phyloP scores from a whole-genome alignment of 192 early-diverging fungal species.

The Coemansia aciculifera region DNA sequence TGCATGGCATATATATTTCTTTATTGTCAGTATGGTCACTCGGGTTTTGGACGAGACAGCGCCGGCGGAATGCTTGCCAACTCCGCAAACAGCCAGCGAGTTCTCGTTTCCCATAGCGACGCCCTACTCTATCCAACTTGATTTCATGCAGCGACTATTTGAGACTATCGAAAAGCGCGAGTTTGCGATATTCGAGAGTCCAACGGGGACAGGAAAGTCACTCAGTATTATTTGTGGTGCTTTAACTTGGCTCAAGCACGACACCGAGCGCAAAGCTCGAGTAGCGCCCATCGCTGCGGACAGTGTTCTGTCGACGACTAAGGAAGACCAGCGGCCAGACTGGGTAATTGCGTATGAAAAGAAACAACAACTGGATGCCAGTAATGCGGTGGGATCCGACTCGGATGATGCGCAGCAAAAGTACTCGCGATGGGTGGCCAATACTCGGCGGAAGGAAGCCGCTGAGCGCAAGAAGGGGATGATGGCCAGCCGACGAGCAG shows the following conservation, averaged over 20 bases:
- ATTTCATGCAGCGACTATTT: constrained; percentile 79
- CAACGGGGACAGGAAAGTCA: constrained; percentile 94
- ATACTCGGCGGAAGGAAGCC: constrained; percentile 26
- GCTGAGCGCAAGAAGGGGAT: constrained; percentile 4
- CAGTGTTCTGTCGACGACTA: background rate
- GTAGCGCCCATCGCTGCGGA: background rate
- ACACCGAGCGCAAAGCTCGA: constrained; percentile 19
- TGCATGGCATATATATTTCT: background rate
- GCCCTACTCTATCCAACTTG: constrained; percentile 74
- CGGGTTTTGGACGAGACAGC: background rate
- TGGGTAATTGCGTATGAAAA: constrained; percentile 1
- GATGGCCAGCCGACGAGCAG: background rate
- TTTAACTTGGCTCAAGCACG: constrained; percentile 76
- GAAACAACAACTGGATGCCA: constrained; percentile 4
- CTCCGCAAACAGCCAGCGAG: constrained; percentile 35
- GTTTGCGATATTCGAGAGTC: constrained; percentile 86
- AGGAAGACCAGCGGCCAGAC: background rate
- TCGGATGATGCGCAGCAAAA: constrained; percentile 7
- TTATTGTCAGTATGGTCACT: background rate
- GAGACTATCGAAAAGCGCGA: constrained; percentile 64
- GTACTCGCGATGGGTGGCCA: constrained; percentile 35
- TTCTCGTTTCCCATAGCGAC: constrained; percentile 63
- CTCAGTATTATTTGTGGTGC: constrained; percentile 85
- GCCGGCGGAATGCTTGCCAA: background rate
- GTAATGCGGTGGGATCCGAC: background rate